Base-by-base conservation (phyloP, 176 grass and related monocot genomes). In the Otatea glauca region DNA sequence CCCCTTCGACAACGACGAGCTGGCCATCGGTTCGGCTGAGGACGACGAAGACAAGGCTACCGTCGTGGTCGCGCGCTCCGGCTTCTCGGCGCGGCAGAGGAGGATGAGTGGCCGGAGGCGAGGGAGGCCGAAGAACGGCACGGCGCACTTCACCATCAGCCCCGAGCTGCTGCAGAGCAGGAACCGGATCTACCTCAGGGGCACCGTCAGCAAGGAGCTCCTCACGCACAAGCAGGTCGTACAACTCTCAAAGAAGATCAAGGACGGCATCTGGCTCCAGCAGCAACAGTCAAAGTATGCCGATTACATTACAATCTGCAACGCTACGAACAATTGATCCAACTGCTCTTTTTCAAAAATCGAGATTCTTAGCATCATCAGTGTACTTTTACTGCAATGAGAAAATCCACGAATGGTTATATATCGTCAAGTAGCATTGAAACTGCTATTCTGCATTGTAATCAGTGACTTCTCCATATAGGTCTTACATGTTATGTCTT, bases 171-270 rank as follows among this genome's bases (percentile, higher is more conserved):
- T 96, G 34, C 86, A 89, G 71, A 88, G 77, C 63, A 75, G 88
- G 21, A 90, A 86, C 49, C 89, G 93, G 13, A 91, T 92, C 39
- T 96, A 99, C 86, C 86, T 99, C 32, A 61, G 88, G 77, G 93
- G 96, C 32, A 87, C 82, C 61, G 86, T 96, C 38, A 88, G 93
- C 78, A 87, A 94, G 83, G 88, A 92, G 43, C 87, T 99, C 65
- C 89, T 99, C 73, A 94, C 88, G 78, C 96, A 99, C 84, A 89
- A 89, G 77, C 92, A 99, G 74, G 96, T 99, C 73, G 75, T 99
- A 43, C 88, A 95, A 27, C 88, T 99, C 41, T 96, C 92, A 65
- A 94, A 92, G 88, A 99, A 96, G 92, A 96, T 99, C 79, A 99
- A 92, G 81, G 90, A 82, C 34, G 93, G 96, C 78, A 86, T 96